Conservation (phyloP, 2,329 filamentous ascomycete genomes). For the Beauveria brongniartii region DNA sequence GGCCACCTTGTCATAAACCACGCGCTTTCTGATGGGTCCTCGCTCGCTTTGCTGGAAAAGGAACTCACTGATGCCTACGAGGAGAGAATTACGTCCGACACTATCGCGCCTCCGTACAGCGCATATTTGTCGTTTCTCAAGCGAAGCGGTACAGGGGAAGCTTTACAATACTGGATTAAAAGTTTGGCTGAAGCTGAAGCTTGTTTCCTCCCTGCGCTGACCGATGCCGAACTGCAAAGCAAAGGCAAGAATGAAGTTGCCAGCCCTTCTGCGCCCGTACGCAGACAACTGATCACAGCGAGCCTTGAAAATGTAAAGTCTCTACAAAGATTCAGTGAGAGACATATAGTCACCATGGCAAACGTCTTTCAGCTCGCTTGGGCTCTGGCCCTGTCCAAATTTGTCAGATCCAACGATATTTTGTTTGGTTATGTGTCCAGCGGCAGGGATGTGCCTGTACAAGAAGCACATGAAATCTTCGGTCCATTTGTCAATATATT, state of each 20-base stretch:
- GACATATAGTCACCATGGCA: constrained; percentile 1
- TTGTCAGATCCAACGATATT: constrained; percentile 10
- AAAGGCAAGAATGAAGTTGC: not conserved
- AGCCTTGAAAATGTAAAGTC: not conserved
- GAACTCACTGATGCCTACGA: not conserved
- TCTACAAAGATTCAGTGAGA: not conserved
- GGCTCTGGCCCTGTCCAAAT: constrained; percentile 13
- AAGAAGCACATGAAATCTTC: not conserved
- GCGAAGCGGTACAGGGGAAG: not conserved
- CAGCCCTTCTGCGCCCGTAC: not conserved
- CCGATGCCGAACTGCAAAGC: not conserved
- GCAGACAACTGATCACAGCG: not conserved
- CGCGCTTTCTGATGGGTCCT: not conserved
- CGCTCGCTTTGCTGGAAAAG: not conserved
- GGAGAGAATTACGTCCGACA: not conserved
- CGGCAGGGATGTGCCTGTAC: constrained; percentile 14
- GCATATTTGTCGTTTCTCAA: not conserved
- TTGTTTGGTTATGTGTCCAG: constrained; percentile 13
- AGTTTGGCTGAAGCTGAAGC: not conserved
- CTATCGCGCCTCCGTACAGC: not conserved
- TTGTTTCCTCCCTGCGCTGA: not conserved
- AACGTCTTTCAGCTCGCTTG: constrained; percentile 14
- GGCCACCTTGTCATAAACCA: not conserved
- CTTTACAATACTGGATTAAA: not conserved
- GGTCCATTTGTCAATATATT: not conserved